Base-by-base conservation (phyloP, 202 grass and related monocot genomes). In the Zizania palustris region DNA sequence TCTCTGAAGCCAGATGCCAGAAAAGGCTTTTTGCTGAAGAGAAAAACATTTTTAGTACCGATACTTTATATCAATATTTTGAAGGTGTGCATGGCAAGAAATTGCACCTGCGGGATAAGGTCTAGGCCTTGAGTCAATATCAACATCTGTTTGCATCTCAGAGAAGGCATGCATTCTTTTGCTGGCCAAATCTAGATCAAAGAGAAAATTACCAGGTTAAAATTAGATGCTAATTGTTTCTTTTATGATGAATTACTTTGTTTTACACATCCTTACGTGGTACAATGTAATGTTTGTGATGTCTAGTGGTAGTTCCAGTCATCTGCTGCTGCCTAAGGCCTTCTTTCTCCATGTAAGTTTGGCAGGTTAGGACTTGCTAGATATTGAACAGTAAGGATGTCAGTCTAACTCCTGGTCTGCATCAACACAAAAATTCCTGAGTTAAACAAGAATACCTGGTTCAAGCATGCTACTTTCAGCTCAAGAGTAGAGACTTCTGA, bases 291-390 rank as follows among this genome's bases (percentile, higher is more conserved):
- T 95, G 92, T 83, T 95, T 99, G 51, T 93, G 89, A 55, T 67
- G 92, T 67, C 80, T 92, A 63, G 78, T n/a, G 33, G 77, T 63
- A 45, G 78, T 54, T 58, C 84, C 77, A 28, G 61, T 83, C 87
- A 95, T 87, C 42, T 85, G 85, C 70, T 99, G 96, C 73, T 99
- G 92, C 83, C 91, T 90, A 61, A 90, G 39, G 80, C 96, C 91
- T 85, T 99, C 96, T 81, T 95, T 95, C 45, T 90, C 89, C 56
- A 90, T 91, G 80, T 90, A 99, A 72, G 81, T 93, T 87, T 95
- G 87, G 83, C 92, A 99, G 54, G 89, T 87, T 14, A 85, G 90
- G 9, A 99, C 87, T 89, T 89, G 82, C 96, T 99, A 71, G 80
- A 89, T 44, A 56, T 78, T 65, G 67, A 55, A 69, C 44, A 80